These are phyloP conservation scores for Quercus glauca DNA, from an alignment of 306 rosid genomes.

Conservation along the genomic window DNA sequence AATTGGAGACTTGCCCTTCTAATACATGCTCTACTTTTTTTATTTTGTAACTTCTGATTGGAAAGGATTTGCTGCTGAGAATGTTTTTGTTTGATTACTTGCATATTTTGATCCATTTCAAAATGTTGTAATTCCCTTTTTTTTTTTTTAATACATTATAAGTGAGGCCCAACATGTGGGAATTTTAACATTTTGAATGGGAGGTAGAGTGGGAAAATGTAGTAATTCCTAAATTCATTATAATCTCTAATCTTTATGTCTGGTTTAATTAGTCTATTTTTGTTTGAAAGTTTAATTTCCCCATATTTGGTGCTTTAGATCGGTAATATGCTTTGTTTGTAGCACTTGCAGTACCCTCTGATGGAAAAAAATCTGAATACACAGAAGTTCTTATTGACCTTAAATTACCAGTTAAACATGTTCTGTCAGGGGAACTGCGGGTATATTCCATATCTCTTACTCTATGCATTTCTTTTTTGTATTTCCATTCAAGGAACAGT, in stretches of 20 bases:
- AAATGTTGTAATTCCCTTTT: not conserved
- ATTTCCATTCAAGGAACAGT: constrained; percentile 14
- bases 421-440: constrained; percentile 79
- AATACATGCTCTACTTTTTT: not conserved
- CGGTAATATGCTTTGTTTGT: constrained; percentile 22
- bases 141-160: no score
- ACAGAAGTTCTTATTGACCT: constrained; percentile 73
- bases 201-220: not conserved
- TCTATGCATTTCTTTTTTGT: constrained; percentile 5
- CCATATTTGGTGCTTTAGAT: constrained; percentile 12
- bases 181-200: no score
- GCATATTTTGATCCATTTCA: not conserved
- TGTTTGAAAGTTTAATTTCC: constrained; percentile 18
- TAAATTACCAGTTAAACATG: constrained; percentile 74
- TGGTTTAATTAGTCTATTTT: not conserved
- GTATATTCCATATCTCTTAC: constrained; percentile 34
- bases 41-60: not conserved
- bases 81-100: constrained; percentile 10
- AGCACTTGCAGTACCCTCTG: constrained; percentile 55
- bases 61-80: constrained; percentile 5
- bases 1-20: not conserved
- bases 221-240: not conserved
- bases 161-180: no score
- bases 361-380: constrained; percentile 58
- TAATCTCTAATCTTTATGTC: not conserved